A percentile compares a stretch with the other conserved stretches of the same genome.
Conservation (phyloP, 805 yeast species). For the Candida golubevii region DNA sequence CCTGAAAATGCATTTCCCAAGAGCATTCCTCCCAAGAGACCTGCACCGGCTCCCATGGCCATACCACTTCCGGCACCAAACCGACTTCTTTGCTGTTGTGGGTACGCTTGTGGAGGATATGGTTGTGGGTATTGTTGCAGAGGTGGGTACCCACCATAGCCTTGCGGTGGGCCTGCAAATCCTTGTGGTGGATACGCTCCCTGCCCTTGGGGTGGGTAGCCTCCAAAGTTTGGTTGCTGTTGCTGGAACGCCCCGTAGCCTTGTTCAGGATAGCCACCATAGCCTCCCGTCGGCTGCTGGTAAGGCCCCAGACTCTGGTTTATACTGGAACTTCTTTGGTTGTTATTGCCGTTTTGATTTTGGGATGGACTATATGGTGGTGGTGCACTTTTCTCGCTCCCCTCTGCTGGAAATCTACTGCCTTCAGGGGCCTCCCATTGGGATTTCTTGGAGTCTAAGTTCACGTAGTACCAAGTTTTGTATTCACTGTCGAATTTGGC, state of each 20-base stretch:
- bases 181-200: slow-evolving; percentile 2
- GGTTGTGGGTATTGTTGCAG: slow-evolving; percentile 24
- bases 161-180: slow-evolving; percentile 8
- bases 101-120: slow-evolving; percentile 31
- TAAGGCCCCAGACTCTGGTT: neutral
- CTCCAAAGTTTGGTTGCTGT: slow-evolving; percentile 14
- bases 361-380: slow-evolving; percentile 34
- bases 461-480: slow-evolving; percentile 76
- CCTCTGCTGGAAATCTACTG: slow-evolving; percentile 34
- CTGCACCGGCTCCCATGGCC: slow-evolving; percentile 46
- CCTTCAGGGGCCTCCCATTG: slow-evolving; percentile 89
- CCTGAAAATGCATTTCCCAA: slow-evolving; percentile 42
- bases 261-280: slow-evolving; percentile 2
- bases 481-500: slow-evolving; percentile 70
- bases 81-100: slow-evolving; percentile 25
- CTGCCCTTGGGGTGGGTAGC: slow-evolving; percentile 12
- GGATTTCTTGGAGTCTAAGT: slow-evolving; percentile 63
- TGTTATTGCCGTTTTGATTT: neutral
- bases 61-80: slow-evolving; percentile 39
- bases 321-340: neutral
- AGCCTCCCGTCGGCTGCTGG: neutral
- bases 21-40: slow-evolving; percentile 58
- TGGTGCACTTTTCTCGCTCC: slow-evolving; percentile 33
- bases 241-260: slow-evolving; percentile 6
- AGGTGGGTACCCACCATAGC: slow-evolving; percentile 19